Evolutionary conservation across 768 basidiomycete genomes (phyloP), one percentile per base, ranked within the genome.

Genomic region (Podaxis rugospora): DNA sequence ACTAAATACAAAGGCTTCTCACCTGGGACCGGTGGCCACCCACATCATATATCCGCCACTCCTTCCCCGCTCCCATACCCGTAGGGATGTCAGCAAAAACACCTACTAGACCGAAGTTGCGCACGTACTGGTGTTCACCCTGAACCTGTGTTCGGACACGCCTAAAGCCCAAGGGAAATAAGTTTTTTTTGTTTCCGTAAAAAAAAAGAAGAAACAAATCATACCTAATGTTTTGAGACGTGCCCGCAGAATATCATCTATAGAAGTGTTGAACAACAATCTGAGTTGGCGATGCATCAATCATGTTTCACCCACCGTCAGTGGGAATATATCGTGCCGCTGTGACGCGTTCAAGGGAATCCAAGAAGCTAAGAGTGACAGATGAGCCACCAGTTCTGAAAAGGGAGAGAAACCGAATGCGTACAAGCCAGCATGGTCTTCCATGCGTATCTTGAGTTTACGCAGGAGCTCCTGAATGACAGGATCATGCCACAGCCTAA

Each of bases 391-490:
- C 4, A 64, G 51, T 39, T 39, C 35, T 47, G 39, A 14, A 21
- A 13, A 10, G 51, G 50, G 40, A 60, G 50, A 27, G 32, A 21
- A 44, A 14, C 18, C 6, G 61, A 50, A 7, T 6, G 79, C 88
- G 68, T 65, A 92, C 90, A 89, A 92, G 44, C 87, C 88, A 44
- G 86, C 83, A 69, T 84, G 77, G 64, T 91, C 88, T 67, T 90
- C 84, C 32, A 88, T 71, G 13, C 84, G 74, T 61, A 89, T 70
- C 59, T 82, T 83, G 66, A 84, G 80, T 52, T 69, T 72, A 5
- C 75, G 75, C 64, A 90, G 72, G 46, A 90, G 67, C 42, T 74
- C 69, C 63, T 76, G 79, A 32, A 89, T 75, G 16, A 76, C 75
- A 4, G 80, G 74, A 64, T 88, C 82, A n/a, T 71, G 74, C 89